Percentiles rank a stretch among this genome's conserved stretches.
These are phyloP conservation scores for Boletus rubropictus DNA, from an alignment of 768 basidiomycete genomes.

Conservation along the genomic window DNA sequence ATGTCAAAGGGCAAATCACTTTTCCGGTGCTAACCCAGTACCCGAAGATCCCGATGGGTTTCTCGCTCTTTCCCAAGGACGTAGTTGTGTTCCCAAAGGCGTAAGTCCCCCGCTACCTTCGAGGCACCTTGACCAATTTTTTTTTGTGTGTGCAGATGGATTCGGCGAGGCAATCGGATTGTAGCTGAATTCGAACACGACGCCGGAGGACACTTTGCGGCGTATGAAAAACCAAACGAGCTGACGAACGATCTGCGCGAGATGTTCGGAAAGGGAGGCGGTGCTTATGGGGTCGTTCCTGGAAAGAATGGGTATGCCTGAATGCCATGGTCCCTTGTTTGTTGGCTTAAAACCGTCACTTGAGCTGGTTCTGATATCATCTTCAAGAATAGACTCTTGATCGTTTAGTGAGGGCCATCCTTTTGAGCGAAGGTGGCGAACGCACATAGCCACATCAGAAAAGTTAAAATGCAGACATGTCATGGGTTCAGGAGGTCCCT, in stretches of 20 bases:
- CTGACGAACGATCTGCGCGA: conserved; percentile 47
- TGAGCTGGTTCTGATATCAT: no score
- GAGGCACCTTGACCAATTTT: not conserved
- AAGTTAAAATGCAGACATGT: no score
- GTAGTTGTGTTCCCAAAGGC: conserved; percentile 31
- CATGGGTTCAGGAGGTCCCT: no score
- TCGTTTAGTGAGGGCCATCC: no score
- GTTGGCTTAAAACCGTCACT: no score
- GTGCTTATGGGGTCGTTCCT: conserved; percentile 43
- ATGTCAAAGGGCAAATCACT: not conserved
- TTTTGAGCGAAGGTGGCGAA: no score
- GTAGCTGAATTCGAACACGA: conserved; percentile 47
- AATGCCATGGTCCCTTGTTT: not conserved
- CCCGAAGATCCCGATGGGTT: conserved; percentile 40
- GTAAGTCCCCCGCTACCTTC: conserved; percentile 24
- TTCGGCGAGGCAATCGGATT: conserved; percentile 31
- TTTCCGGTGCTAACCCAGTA: rapidly evolving
- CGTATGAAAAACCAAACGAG: conserved; percentile 44
- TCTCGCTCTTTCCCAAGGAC: conserved; percentile 51
- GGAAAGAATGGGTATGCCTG: conserved; percentile 39
- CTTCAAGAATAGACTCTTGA: no score
- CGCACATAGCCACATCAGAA: no score
- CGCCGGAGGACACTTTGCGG: conserved; percentile 56
- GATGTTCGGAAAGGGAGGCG: conserved; percentile 53
- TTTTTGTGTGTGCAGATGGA: conserved; percentile 35